Evolutionary conservation across 768 basidiomycete species (phyloP).

Genomic region (Pleurotus djamor): DNA sequence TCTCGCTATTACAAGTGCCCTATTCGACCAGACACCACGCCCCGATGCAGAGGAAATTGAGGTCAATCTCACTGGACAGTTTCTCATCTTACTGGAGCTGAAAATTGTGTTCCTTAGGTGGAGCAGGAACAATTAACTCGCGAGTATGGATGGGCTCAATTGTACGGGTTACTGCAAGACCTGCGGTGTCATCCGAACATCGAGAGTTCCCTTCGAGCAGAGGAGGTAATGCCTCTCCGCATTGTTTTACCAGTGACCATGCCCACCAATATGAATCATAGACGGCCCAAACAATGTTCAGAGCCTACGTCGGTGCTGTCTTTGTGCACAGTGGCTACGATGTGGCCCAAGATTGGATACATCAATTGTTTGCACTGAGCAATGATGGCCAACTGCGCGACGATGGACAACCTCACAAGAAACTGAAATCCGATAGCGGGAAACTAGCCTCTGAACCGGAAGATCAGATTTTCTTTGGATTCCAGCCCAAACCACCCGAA

Average conservation of each 20-base stretch:
- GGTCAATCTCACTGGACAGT: constrained; percentile 31
- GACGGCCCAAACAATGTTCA: constrained; percentile 59
- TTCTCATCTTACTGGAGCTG: neutral
- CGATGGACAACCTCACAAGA: constrained; percentile 32
- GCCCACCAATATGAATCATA: constrained; percentile 17
- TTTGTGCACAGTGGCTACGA: constrained; percentile 52
- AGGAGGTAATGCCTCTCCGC: constrained; percentile 35
- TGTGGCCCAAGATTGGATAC: constrained; percentile 57
- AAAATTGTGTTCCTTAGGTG: neutral
- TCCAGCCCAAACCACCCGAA: constrained; percentile 24
- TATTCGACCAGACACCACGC: constrained; percentile 53
- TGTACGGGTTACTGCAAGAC: constrained; percentile 46
- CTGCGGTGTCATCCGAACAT: constrained; percentile 42
- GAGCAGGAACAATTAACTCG: constrained; percentile 20
- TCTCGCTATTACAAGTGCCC: constrained; percentile 38
- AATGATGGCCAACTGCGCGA: too few relatives aligned
- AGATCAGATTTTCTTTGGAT: constrained; percentile 27
- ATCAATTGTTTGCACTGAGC: constrained; percentile 18
- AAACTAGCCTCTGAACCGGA: constrained; percentile 18
- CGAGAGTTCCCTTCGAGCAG: constrained; percentile 26
- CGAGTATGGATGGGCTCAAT: constrained; percentile 40
- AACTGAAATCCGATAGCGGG: constrained; percentile 32
- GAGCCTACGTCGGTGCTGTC: constrained; percentile 67
- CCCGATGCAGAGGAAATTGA: constrained; percentile 44
- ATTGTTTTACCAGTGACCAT: constrained; percentile 11